phyloP scores from a whole-genome alignment of 345 rosid genomes.

The Camelina neglecta region DNA sequence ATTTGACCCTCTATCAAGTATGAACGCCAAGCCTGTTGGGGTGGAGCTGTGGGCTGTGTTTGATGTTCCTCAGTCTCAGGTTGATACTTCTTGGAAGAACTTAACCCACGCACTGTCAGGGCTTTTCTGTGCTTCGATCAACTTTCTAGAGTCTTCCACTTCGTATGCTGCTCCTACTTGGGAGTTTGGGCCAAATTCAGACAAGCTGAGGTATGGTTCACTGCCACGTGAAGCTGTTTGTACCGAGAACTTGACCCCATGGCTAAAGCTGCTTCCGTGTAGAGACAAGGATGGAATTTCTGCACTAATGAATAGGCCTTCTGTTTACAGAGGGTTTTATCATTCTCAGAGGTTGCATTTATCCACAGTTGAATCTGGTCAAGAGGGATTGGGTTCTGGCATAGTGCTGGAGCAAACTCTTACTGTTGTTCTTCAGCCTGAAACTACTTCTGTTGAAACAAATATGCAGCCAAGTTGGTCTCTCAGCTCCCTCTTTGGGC shows the following conservation, averaged over 20 bases:
- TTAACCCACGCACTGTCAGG: constrained; percentile 91
- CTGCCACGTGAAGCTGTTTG: constrained; percentile 99
- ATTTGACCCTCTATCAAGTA: constrained; percentile 79
- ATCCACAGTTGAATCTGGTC: constrained; percentile 47
- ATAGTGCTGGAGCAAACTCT: constrained; percentile 80
- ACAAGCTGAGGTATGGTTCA: constrained; percentile 77
- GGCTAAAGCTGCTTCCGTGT: constrained; percentile 98
- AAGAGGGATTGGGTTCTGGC: constrained; percentile 55
- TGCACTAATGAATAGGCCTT: constrained; percentile 84
- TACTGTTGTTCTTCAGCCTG: constrained; percentile 81
- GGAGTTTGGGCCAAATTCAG: constrained; percentile 68
- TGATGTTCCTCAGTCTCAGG: constrained; percentile 72
- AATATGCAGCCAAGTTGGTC: constrained; percentile 82
- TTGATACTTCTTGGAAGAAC: constrained; percentile 89
- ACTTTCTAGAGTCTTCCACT: constrained; percentile 82
- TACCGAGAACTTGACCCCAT: constrained; percentile 97
- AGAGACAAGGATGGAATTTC: constrained; percentile 92
- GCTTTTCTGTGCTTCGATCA: constrained; percentile 95
- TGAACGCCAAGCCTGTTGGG: constrained; percentile 94
- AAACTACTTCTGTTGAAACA: constrained; percentile 44
- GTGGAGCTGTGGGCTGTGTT: constrained; percentile 97
- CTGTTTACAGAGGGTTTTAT: constrained; percentile 86
- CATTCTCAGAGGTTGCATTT: constrained; percentile 90
- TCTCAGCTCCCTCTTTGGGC: constrained; percentile 80
- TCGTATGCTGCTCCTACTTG: constrained; percentile 79